Evolutionary conservation across 2,329 filamentous ascomycete species (phyloP), one percentile per base, ranked within the genome.

Genomic region (Arachnopeziza araneosa): DNA sequence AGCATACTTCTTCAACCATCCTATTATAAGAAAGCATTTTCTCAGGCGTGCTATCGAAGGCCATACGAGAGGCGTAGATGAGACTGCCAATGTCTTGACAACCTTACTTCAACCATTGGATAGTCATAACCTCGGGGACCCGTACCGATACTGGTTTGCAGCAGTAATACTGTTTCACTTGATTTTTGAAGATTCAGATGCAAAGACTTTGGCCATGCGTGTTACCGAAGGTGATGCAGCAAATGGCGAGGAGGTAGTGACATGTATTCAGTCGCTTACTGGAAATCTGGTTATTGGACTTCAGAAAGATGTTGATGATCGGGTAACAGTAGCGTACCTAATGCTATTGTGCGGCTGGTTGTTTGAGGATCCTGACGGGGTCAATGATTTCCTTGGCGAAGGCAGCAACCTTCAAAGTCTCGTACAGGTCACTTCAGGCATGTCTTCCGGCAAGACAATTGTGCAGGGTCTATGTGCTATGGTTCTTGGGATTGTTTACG

Each of bases 221-320:
- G 86, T 99, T 22, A 91, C 87, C 0, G 93, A 98, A 74, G 95
- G 95, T 12, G 91, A 98, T 73, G 90, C 90, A 23, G 87, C 88
- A 36, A 90, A 82, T 66, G 95, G 93, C 3, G 95, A 99, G 76
- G 95, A 99, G 74, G 91, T 97, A 14, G 88, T 99, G 14, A 97
- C 93, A 0, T 91, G 91, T 69, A 91, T 99, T 55, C 95, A 99
- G 73, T 89, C 87, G 1, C 83, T 98, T 61, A 85, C 92, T 9
- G 89, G 89, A 4, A 93, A 97, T 70, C 79, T 99, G n/a, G 83
- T 96, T 36, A 85, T 86, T 56, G 89, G 89, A 3, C 79, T 97
- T 19, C 86, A 91, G 67, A 84, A 87, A 49, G 83, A 83, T 17
- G 87, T 92, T 54, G 91, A 98, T 69, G 84, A 90, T 66, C 83